These are phyloP conservation scores for Globisporangium cylindrosporum DNA, from an alignment of 352 stramenopile species.

Conservation along the genomic window DNA sequence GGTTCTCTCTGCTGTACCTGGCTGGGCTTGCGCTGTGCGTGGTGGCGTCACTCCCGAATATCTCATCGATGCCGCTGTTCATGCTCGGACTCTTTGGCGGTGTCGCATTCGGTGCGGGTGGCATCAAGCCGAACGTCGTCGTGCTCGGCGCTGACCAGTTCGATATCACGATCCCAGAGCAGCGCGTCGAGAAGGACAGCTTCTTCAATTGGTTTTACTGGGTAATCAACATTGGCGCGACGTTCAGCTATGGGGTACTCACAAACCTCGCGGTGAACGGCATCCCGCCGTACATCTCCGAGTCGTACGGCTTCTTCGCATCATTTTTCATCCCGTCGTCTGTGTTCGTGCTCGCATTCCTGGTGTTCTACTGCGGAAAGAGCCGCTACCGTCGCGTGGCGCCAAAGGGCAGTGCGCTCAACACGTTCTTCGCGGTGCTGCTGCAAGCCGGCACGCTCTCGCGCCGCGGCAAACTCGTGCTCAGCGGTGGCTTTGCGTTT, in stretches of 20 bases:
- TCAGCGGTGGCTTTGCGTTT: constrained; percentile 72
- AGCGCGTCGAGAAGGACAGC: constrained; percentile 78
- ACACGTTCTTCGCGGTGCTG: constrained; percentile 69
- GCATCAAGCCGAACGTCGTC: constrained; percentile 79
- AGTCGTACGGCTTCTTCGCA: constrained; percentile 84
- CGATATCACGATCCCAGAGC: constrained; percentile 59
- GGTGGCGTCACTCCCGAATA: constrained; percentile 44
- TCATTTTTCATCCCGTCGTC: constrained; percentile 85
- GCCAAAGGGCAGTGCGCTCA: constrained; percentile 75
- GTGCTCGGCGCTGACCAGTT: constrained; percentile 83
- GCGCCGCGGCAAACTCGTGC: constrained; percentile 59
- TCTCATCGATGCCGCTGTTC: constrained; percentile 69
- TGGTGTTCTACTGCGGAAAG: constrained; percentile 78
- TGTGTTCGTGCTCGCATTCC: constrained; percentile 74
- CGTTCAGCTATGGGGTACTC: constrained; percentile 89
- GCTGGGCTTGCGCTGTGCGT: constrained; percentile 67
- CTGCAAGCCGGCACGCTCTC: constrained; percentile 56
- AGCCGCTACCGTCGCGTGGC: constrained; percentile 60
- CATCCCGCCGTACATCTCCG: constrained; percentile 74
- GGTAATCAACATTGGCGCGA: constrained; percentile 90
- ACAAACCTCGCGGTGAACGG: constrained; percentile 91
- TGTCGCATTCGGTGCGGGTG: constrained; percentile 64
- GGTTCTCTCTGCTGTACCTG: constrained; percentile 77
- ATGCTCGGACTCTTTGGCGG: constrained; percentile 83
- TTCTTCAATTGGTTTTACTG: constrained; percentile 96